phyloP scores from a whole-genome alignment of 2,329 filamentous ascomycete species.

The Fusarium sp. region DNA sequence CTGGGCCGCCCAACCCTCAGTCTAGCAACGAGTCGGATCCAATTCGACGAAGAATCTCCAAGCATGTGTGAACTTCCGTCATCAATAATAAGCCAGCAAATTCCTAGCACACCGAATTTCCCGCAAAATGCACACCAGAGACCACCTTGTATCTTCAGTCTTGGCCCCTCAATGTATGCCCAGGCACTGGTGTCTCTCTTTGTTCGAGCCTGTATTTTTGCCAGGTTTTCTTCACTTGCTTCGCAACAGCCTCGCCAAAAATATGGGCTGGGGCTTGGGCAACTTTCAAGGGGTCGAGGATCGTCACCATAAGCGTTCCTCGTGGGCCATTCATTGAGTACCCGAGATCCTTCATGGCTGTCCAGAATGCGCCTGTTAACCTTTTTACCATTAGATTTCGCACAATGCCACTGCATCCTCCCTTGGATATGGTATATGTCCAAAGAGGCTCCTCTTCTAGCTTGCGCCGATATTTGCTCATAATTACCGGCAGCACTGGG shows the following conservation, averaged over 20 bases:
- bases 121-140: not conserved
- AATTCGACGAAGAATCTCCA: not conserved
- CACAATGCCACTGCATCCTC: constrained; percentile 42
- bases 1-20: not conserved
- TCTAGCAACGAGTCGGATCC: not conserved
- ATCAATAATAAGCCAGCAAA: not conserved
- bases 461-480: constrained; percentile 47
- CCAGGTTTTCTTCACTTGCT: constrained; percentile 35
- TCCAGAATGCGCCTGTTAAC: constrained; percentile 47
- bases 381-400: constrained; percentile 43
- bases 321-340: constrained; percentile 34
- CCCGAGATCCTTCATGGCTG: constrained; percentile 46
- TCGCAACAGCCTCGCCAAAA: constrained; percentile 41
- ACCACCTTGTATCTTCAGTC: not conserved
- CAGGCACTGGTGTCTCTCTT: not conserved
- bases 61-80: not conserved
- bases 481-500: constrained; percentile 46
- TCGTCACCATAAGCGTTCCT: constrained; percentile 38
- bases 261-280: constrained; percentile 38
- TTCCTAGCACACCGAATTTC: not conserved
- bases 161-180: not conserved
- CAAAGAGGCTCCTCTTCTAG: constrained; percentile 49
- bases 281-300: constrained; percentile 33
- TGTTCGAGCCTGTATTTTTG: constrained; percentile 12
- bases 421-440: constrained; percentile 44